Evolutionary conservation across 305 asterid species (phyloP).

Genomic region (Fraxinus sp.): DNA sequence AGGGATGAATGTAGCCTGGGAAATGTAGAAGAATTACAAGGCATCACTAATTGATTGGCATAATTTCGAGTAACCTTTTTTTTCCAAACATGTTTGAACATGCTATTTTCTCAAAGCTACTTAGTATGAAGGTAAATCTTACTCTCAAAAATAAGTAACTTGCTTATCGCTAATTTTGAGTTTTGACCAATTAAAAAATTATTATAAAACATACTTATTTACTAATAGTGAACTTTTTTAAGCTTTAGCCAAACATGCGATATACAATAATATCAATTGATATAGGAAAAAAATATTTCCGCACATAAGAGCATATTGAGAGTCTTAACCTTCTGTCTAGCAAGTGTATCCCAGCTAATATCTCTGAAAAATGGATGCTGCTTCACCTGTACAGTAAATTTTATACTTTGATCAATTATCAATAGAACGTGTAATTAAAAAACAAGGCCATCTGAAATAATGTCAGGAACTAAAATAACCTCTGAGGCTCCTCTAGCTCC

Average conservation of each 20-base stretch:
- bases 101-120: not conserved
- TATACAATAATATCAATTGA: not conserved
- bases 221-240: not conserved
- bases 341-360: constrained; percentile 98
- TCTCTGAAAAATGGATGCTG: constrained; percentile 87
- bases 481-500: constrained; percentile 95
- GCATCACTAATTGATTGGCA: constrained; percentile 14
- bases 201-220: not conserved
- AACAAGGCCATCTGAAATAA: not conserved
- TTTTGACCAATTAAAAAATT: not conserved
- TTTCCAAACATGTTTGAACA: not conserved
- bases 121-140: not conserved
- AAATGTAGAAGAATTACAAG: constrained; percentile 19
- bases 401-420: not conserved
- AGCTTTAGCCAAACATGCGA: not conserved
- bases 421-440: not conserved
- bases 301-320: not conserved
- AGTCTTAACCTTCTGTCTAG: constrained; percentile 80
- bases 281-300: not conserved
- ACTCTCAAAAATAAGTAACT: not conserved
- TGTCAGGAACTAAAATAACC: constrained; percentile 37
- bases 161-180: not conserved
- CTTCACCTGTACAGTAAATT: constrained; percentile 65
- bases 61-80: not conserved
- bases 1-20: constrained; percentile 92